Percentiles rank a stretch among this genome's conserved stretches.
Evolutionary conservation across 2,329 filamentous ascomycete species (phyloP).

Genomic region (Cryphonectria carpinicola): DNA sequence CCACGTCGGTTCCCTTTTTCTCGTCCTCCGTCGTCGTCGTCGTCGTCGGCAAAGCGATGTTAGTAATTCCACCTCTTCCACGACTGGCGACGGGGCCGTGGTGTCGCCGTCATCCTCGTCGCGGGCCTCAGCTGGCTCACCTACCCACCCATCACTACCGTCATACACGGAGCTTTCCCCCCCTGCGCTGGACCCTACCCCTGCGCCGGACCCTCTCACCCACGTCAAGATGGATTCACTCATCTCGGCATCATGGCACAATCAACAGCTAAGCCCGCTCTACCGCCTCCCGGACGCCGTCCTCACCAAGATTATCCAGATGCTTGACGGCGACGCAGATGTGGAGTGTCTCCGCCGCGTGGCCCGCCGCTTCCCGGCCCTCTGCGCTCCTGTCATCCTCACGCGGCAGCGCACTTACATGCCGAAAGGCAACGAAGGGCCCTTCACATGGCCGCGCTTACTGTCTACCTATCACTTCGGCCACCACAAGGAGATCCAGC

Average conservation of each 20-base stretch:
- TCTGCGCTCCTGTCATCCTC: slow-evolving; percentile 3
- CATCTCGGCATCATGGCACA: slow-evolving; percentile 11
- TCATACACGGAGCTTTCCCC: not conserved
- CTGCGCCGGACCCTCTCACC: no score
- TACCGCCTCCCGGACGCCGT: slow-evolving; percentile 10
- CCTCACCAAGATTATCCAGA: slow-evolving; percentile 2
- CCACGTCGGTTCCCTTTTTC: not conserved
- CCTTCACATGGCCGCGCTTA: not conserved
- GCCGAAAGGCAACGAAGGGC: not conserved
- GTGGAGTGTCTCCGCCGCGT: slow-evolving; percentile 19
- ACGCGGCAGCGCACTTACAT: not conserved
- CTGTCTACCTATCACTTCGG: not conserved
- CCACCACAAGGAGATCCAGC: not conserved
- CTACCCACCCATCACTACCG: not conserved
- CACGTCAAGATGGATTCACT: not conserved
- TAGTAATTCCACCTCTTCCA: not conserved
- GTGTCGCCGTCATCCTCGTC: not conserved
- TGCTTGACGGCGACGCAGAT: slow-evolving; percentile 9
- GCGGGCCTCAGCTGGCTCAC: not conserved
- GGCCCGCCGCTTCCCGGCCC: not conserved
- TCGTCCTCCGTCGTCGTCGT: not conserved
- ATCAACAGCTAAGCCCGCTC: not conserved
- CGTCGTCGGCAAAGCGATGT: not conserved
- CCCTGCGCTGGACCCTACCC: not conserved
- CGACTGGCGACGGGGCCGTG: not conserved